A percentile compares a stretch with the other conserved stretches of the same genome.
Conservation (phyloP, 805 yeast genomes). For the Priceomyces fermenticarens region DNA sequence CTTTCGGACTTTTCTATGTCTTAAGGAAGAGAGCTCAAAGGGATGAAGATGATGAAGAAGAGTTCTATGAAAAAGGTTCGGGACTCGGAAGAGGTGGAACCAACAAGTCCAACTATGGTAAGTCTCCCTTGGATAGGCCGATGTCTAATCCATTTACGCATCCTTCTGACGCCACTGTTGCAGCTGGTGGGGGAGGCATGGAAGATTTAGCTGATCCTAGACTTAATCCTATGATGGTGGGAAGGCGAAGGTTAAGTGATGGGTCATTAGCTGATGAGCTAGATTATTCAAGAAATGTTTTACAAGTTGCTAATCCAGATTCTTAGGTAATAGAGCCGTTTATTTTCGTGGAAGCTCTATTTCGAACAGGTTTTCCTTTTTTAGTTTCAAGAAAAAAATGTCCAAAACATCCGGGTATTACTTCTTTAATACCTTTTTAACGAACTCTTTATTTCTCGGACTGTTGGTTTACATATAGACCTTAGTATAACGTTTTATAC, state of each 20-base stretch:
- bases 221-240: slow-evolving; percentile 72
- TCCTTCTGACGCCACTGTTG: slow-evolving; percentile 47
- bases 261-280: slow-evolving; percentile 87
- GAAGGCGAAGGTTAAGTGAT: slow-evolving; percentile 78
- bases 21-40: slow-evolving; percentile 24
- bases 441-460: slow-evolving; percentile 2
- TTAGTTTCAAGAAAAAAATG: too few relatives aligned
- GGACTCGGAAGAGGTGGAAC: slow-evolving; percentile 16
- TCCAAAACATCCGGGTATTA: too few relatives aligned
- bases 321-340: not conserved
- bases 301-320: slow-evolving; percentile 89
- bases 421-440: not conserved
- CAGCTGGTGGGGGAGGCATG: slow-evolving; percentile 10
- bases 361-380: too few relatives aligned
- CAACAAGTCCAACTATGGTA: slow-evolving; percentile 14
- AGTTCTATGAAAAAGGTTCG: slow-evolving; percentile 26
- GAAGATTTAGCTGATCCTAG: slow-evolving; percentile 52
- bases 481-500: slow-evolving; percentile 3
- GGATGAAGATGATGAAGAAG: slow-evolving; percentile 38
- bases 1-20: slow-evolving; percentile 25
- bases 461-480: slow-evolving; percentile 1
- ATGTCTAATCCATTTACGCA: slow-evolving; percentile 61
- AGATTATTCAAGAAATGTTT: slow-evolving; percentile 65
- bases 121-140: slow-evolving; percentile 35
- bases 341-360: not conserved